phyloP scores from a whole-genome alignment of 441 rosid species.

The Cnidoscolus chayamansa region DNA sequence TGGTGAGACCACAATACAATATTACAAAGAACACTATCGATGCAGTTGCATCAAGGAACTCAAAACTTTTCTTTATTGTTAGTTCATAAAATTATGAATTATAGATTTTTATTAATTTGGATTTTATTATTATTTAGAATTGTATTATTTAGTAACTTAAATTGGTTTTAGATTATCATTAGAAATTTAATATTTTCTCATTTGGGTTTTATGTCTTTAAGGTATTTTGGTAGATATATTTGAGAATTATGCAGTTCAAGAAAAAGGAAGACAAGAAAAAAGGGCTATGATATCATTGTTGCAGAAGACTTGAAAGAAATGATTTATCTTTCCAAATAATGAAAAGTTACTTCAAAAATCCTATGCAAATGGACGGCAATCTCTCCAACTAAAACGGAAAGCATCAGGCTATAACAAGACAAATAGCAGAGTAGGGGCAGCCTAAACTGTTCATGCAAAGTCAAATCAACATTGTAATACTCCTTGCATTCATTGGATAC shows the following conservation, averaged over 20 bases:
- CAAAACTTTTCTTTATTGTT: too few species aligned
- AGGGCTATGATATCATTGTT: background rate
- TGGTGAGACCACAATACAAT: background rate
- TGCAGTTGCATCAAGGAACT: too few species aligned
- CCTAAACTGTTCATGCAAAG: conserved; percentile 1
- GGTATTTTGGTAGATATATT: background rate
- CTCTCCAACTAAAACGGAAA: background rate
- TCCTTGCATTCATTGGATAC: background rate
- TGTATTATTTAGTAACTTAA: too few species aligned
- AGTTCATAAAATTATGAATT: too few species aligned
- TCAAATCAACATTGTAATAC: background rate
- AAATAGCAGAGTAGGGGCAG: conserved; percentile 5
- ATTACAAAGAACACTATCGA: too few species aligned
- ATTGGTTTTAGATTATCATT: too few species aligned
- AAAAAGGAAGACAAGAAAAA: background rate
- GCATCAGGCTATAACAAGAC: conserved; percentile 1
- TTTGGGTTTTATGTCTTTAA: too few species aligned
- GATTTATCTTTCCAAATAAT: background rate
- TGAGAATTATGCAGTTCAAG: background rate
- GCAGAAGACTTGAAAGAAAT: background rate
- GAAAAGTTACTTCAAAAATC: background rate
- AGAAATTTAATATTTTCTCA: too few species aligned
- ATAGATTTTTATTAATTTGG: too few species aligned
- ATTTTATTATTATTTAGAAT: too few species aligned
- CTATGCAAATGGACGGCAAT: background rate